Percentiles rank a stretch among this genome's conserved stretches.
Evolutionary conservation across 805 yeast genomes (phyloP).

Genomic region (Pichia gijzeniarum): DNA sequence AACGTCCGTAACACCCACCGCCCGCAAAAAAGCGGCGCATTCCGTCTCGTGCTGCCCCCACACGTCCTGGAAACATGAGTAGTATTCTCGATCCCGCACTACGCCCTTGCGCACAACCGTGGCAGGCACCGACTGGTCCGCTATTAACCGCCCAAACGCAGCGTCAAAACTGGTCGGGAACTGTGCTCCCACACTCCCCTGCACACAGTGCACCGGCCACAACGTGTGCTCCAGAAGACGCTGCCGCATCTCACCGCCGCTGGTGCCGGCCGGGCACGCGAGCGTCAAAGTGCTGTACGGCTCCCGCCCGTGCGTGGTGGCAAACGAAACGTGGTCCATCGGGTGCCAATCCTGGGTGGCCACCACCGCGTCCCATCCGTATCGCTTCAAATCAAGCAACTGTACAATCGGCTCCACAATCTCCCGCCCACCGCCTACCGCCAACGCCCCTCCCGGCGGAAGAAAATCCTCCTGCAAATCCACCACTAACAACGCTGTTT

Average conservation of each 20-base stretch:
- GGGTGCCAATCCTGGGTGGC: conserved; percentile 93
- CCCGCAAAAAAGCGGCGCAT: conserved; percentile 41
- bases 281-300: conserved; percentile 50
- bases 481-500: conserved; percentile 60
- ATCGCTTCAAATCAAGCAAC: conserved; percentile 35
- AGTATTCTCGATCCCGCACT: conserved; percentile 69
- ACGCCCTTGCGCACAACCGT: conserved; percentile 63
- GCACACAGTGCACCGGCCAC: conserved; percentile 94
- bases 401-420: conserved; percentile 47
- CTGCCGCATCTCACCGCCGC: conserved; percentile 25
- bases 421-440: conserved; percentile 58
- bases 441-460: conserved; percentile 71
- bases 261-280: conserved; percentile 40
- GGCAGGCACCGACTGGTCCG: conserved; percentile 30
- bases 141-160: too few relatives aligned
- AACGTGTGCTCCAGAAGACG: too few relatives aligned
- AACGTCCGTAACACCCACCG: conserved; percentile 49
- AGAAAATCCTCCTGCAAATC: conserved; percentile 87
- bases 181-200: conserved; percentile 58
- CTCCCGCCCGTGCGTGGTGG: conserved; percentile 48
- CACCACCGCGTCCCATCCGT: conserved; percentile 56
- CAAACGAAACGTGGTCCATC: conserved; percentile 69
- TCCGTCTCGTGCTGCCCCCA: conserved; percentile 73
- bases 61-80: conserved; percentile 78
- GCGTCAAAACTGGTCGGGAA: conserved; percentile 34